Evolutionary conservation across 106 monocot species (phyloP), one percentile per base, ranked within the genome.

Genomic region (Dendrobium chrysotoxum): DNA sequence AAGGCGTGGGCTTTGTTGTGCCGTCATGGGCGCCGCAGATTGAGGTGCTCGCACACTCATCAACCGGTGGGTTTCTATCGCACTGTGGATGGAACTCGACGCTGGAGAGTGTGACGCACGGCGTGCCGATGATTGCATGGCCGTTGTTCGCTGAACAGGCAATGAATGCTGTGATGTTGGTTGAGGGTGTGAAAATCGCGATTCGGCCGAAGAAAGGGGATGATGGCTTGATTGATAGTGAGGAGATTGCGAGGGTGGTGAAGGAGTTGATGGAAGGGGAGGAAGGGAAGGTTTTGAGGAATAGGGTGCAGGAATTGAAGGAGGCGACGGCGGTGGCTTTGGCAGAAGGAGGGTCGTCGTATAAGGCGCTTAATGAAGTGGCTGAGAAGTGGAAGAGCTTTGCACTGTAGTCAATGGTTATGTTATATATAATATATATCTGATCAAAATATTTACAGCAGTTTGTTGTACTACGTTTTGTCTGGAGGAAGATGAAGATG

Each of bases 81-180:
- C 90, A 85, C 73, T 86, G 87, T 76, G 90, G 90, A 10, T 90
- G 90, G 90, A 90, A 90, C 77, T 88, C 90, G 77, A 88, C 86
- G 44, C 53, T 90, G 77, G 90, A 90, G 78, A 85, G 85, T 66
- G 41, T 85, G 30, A 72, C 53, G 25, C 31, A 78, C n/a, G 88
- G 85, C 15, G 83, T 89, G 76, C 84, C 89, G 0, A 77, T 89
- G 86, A 82, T 89, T 61, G 86, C 75, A 4, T 89, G 86, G 89
- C 89, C 89, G 50, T 72, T 89, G 6, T 86, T 80, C 72, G 89
- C 86, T 4, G 89, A 89, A 80, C 86, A 89, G 84, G 31, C 31
- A 53, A 75, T 72, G 82, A 89, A 89, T 57, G 82, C 89, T 6
- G 82, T 84, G 40, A 78, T 86, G 80, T 80, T 89, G 11, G 82